Conservation (phyloP, 768 basidiomycete species). For the Calocybe indica region DNA sequence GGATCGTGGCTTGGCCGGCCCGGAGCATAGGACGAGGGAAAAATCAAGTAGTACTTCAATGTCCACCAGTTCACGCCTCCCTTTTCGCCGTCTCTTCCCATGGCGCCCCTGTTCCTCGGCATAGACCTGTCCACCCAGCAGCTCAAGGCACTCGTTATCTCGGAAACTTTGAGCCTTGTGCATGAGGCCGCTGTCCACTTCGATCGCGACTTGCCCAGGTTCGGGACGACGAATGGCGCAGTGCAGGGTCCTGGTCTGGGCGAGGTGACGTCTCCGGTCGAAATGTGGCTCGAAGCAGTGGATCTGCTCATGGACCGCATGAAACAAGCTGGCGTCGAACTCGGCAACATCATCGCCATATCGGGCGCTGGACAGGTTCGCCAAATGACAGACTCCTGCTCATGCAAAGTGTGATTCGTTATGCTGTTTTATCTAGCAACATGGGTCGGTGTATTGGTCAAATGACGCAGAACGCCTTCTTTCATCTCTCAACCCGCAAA, state of each 20-base stretch:
- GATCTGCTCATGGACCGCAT: slow-evolving; percentile 69
- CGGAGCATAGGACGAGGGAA: too few relatives aligned
- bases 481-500: slow-evolving; percentile 42
- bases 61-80: too few relatives aligned
- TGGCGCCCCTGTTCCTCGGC: slow-evolving; percentile 54
- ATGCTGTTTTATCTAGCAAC: slow-evolving; percentile 53
- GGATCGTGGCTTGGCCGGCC: too few relatives aligned
- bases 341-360: slow-evolving; percentile 53
- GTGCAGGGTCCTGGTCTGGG: slow-evolving; percentile 58
- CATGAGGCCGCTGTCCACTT: slow-evolving; percentile 75
- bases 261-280: slow-evolving; percentile 75
- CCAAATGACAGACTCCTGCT: neutral
- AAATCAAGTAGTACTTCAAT: too few relatives aligned
- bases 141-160: slow-evolving; percentile 69
- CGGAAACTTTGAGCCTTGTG: slow-evolving; percentile 49
- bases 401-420: neutral
- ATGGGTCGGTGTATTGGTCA: slow-evolving; percentile 85
- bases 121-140: slow-evolving; percentile 86
- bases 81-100: too few relatives aligned
- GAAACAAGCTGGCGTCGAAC: slow-evolving; percentile 51
- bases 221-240: slow-evolving; percentile 62
- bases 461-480: slow-evolving; percentile 44
- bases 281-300: slow-evolving; percentile 82
- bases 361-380: slow-evolving; percentile 77
- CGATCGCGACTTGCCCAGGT: slow-evolving; percentile 69